These are phyloP conservation scores for Nidula microcarpa DNA, from an alignment of 768 basidiomycete species.

Conservation along the genomic window DNA sequence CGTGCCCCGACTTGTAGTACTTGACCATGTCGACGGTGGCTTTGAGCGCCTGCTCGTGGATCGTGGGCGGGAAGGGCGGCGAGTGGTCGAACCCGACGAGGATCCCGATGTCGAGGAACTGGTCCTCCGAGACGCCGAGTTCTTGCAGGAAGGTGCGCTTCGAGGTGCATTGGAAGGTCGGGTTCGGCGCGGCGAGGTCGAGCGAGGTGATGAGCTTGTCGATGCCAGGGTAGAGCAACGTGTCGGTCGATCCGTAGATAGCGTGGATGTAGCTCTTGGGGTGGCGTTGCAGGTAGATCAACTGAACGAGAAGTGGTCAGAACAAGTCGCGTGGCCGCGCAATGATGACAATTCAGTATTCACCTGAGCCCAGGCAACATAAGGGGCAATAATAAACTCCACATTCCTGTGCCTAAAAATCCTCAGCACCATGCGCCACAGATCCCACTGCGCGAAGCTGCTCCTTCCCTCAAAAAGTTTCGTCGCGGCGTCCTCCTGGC, in stretches of 20 bases:
- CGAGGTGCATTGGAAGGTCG: constrained; percentile 81
- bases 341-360: constrained; percentile 19
- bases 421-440: constrained; percentile 90
- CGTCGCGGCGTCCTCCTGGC: constrained; percentile 86
- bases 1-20: constrained; percentile 87
- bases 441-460: constrained; percentile 78
- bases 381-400: constrained; percentile 95
- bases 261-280: constrained; percentile 92
- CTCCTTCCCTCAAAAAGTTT: constrained; percentile 77
- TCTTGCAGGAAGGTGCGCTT: constrained; percentile 64
- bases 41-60: constrained; percentile 78
- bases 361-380: constrained; percentile 94
- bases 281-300: constrained; percentile 94
- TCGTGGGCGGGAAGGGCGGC: constrained; percentile 75
- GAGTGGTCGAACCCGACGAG: constrained; percentile 87
- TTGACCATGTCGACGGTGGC: constrained; percentile 90
- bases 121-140: constrained; percentile 74
- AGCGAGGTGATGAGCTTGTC: constrained; percentile 89
- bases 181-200: constrained; percentile 65
- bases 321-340: background rate
- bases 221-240: constrained; percentile 81
- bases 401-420: constrained; percentile 94
- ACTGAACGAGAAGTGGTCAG: constrained; percentile 35
- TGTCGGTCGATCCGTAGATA: constrained; percentile 87
- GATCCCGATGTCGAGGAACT: constrained; percentile 92